Percentiles rank a stretch among this genome's conserved stretches.
Conservation (phyloP, 2,329 filamentous ascomycete genomes). For the Neodidymelliopsis sp. region DNA sequence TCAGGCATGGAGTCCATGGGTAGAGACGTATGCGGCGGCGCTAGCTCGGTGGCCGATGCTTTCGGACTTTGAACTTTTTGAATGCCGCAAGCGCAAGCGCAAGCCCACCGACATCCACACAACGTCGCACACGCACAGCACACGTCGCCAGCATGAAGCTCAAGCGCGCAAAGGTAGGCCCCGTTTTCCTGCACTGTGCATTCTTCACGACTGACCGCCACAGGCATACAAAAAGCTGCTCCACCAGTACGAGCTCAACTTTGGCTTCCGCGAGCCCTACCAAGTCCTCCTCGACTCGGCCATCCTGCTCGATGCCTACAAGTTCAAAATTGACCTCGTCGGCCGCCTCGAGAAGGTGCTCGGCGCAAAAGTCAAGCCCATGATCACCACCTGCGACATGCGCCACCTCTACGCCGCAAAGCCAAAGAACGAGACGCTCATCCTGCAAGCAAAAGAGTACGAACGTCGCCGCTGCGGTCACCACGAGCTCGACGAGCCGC, state of each 20-base stretch:
- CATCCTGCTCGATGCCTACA: constrained; percentile 80
- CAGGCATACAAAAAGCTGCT: constrained; percentile 91
- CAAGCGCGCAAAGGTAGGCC: constrained; percentile 42
- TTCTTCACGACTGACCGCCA: constrained; percentile 71
- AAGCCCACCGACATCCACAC: constrained; percentile 1
- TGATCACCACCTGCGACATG: constrained; percentile 84
- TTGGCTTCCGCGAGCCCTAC: constrained; percentile 92
- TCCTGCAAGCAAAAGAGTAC: constrained; percentile 76
- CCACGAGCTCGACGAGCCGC: constrained; percentile 74
- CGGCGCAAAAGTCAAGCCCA: constrained; percentile 84
- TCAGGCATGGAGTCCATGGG: constrained; percentile 1
- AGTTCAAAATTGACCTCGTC: constrained; percentile 87
- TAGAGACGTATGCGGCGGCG: not conserved
- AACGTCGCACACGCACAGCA: constrained; percentile 5
- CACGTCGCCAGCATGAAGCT: constrained; percentile 38
- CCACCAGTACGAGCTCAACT: constrained; percentile 86
- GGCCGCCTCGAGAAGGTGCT: constrained; percentile 80
- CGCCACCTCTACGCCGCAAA: constrained; percentile 75
- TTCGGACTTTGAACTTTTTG: constrained; percentile 5
- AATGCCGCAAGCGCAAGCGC: too few relatives aligned
- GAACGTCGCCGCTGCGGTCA: constrained; percentile 82
- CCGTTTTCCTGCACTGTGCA: not conserved
- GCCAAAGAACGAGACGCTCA: constrained; percentile 64
- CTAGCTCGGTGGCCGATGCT: constrained; percentile 2
- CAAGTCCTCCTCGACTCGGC: constrained; percentile 81